phyloP scores from a whole-genome alignment of 331 rosid species.

The Pyracantha coccinea region DNA sequence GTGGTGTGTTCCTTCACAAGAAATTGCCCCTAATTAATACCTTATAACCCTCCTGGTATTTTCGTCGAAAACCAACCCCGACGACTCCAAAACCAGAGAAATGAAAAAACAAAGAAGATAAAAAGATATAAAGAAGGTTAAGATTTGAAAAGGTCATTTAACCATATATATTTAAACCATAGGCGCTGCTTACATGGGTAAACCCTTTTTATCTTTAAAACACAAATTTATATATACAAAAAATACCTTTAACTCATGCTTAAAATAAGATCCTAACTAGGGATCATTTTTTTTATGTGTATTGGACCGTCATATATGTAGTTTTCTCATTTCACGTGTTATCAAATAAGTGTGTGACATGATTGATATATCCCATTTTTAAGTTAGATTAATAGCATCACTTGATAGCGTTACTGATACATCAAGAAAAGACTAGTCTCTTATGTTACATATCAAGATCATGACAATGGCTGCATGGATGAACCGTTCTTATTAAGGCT shows the following conservation, averaged over 20 bases:
- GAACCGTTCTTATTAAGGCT: neutral
- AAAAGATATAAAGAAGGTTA: neutral
- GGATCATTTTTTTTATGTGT: no score
- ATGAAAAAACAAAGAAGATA: neutral
- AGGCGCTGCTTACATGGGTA: no score
- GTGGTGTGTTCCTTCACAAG: neutral
- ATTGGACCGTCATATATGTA: no score
- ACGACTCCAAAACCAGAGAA: neutral
- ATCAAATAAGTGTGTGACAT: no score
- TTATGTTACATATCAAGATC: neutral
- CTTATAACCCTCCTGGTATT: neutral
- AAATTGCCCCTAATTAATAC: neutral
- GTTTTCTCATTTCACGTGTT: no score
- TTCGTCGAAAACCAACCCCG: neutral
- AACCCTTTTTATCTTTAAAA: no score
- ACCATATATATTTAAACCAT: neutral
- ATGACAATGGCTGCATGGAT: neutral
- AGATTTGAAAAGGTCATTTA: neutral
- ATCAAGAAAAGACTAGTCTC: neutral
- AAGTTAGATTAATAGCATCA: no score
- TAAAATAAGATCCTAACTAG: neutral
- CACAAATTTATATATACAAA: neutral
- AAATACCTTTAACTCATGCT: neutral
- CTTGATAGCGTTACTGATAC: no score
- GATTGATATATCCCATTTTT: no score